Conservation (phyloP, 1,284 basidiomycete species). For the Microbotryum violaceum region DNA sequence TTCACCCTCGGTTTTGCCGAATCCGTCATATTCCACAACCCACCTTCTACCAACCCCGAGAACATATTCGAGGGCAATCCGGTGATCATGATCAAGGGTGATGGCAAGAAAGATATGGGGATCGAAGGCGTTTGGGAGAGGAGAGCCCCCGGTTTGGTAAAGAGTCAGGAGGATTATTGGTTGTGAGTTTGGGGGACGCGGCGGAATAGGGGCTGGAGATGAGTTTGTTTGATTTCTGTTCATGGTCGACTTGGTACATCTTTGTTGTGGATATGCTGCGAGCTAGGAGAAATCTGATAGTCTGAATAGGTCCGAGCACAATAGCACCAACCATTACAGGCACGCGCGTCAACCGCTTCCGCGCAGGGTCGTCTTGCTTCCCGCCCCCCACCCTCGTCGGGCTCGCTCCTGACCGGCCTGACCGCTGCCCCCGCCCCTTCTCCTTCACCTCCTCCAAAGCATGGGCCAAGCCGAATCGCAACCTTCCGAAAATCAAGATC, state of each 20-base stretch:
- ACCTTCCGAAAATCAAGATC: neutral
- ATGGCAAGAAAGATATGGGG: constrained; percentile 28
- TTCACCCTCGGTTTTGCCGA: constrained; percentile 30
- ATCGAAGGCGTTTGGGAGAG: constrained; percentile 32
- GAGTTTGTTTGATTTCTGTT: no score
- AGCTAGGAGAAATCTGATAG: no score
- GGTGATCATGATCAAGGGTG: constrained; percentile 19
- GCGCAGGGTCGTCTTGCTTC: no score
- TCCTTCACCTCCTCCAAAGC: neutral
- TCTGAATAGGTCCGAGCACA: no score
- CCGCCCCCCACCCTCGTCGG: neutral
- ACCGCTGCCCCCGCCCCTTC: no score
- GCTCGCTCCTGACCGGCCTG: neutral
- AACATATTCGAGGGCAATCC: constrained; percentile 17
- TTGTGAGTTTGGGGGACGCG: neutral
- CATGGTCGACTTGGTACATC: no score
- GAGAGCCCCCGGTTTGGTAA: constrained; percentile 10
- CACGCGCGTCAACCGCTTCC: no score
- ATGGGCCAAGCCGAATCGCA: constrained; percentile 31
- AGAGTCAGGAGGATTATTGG: neutral
- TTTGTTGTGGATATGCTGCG: no score
- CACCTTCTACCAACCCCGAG: neutral
- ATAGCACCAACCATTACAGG: no score
- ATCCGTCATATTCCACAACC: constrained; percentile 30
- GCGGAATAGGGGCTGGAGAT: no score